Conservation (phyloP, 73 alveolate genomes). For the Tetrahymena thermophila region DNA sequence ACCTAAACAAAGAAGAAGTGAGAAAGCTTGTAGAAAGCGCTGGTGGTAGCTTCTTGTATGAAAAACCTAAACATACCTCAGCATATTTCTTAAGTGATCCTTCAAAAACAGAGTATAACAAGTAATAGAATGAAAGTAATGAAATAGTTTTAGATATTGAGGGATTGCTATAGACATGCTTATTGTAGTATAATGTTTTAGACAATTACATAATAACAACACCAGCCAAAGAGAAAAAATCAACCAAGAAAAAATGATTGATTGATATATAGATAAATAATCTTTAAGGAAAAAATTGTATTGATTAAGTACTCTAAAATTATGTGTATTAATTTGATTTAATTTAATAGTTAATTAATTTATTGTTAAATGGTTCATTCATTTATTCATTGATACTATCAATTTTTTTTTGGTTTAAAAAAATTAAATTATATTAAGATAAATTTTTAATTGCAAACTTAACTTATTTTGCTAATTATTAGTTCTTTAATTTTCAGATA, state of each 20-base stretch:
- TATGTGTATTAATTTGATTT: too few relatives aligned
- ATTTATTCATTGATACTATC: too few relatives aligned
- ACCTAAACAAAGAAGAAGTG: not conserved
- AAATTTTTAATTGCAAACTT: too few relatives aligned
- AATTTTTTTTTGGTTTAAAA: too few relatives aligned
- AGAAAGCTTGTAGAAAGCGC: not conserved
- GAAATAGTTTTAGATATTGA: not conserved
- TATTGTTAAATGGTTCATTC: too few relatives aligned
- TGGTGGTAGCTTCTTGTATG: not conserved
- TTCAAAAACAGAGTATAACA: not conserved
- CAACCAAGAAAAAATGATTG: not conserved
- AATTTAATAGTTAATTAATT: too few relatives aligned
- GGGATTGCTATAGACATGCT: not conserved
- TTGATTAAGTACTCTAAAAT: too few relatives aligned
- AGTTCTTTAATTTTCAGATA: too few relatives aligned
- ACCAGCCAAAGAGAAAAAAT: not conserved
- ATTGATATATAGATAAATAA: too few relatives aligned
- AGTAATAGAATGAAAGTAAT: not conserved
- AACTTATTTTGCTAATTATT: too few relatives aligned
- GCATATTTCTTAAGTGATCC: not conserved
- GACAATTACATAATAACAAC: not conserved
- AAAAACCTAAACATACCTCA: not conserved
- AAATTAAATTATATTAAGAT: too few relatives aligned
- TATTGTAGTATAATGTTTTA: not conserved
- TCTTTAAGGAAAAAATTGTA: too few relatives aligned